These are phyloP conservation scores for Hymenoscyphus infarciens DNA, from an alignment of 2,329 filamentous ascomycete species.

Conservation along the genomic window DNA sequence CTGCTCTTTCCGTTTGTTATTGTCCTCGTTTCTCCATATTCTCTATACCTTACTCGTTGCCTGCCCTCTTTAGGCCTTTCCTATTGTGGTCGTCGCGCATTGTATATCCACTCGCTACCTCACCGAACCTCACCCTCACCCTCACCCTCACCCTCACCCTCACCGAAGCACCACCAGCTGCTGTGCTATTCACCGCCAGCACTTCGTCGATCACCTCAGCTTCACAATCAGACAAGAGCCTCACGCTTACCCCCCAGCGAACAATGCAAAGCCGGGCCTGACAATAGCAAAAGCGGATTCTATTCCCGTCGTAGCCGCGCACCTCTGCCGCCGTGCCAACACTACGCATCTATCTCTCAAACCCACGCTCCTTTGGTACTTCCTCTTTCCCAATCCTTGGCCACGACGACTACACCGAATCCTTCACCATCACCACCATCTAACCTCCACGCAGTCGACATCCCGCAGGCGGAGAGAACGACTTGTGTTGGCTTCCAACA, in stretches of 20 bases:
- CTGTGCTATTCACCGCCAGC: neutral
- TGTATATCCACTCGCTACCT: neutral
- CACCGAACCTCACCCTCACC: too few species aligned
- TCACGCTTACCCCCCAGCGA: neutral
- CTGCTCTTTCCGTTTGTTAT: neutral
- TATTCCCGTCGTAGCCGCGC: neutral
- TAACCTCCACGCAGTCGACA: constrained; percentile 38
- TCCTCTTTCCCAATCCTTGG: neutral
- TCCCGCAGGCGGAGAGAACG: constrained; percentile 49
- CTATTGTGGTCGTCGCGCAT: constrained; percentile 1
- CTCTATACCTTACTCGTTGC: too few species aligned
- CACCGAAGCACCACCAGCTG: neutral
- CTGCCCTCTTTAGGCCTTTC: neutral
- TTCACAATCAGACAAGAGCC: neutral
- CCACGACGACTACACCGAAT: neutral
- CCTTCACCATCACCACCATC: neutral
- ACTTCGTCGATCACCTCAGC: neutral
- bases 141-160: too few species aligned
- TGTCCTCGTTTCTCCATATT: neutral
- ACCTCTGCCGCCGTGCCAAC: neutral
- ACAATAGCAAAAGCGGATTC: constrained; percentile 2
- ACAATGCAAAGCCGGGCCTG: neutral
- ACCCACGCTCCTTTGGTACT: neutral
- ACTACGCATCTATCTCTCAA: neutral
- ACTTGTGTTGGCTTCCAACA: constrained; percentile 37